Evolutionary conservation across 2,329 filamentous ascomycete genomes (phyloP).

Genomic region (Alternaria atra): DNA sequence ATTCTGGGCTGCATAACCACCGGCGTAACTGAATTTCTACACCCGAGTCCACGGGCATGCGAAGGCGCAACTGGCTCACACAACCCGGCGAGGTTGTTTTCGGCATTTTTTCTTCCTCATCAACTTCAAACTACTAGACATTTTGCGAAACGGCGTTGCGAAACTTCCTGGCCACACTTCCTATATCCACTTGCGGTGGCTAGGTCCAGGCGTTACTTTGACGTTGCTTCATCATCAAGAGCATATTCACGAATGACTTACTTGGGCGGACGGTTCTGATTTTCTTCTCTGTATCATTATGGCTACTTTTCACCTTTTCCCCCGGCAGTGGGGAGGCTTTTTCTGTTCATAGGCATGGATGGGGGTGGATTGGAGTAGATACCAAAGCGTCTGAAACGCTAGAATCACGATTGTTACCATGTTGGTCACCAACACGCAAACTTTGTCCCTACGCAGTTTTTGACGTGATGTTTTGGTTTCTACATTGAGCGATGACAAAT

Average conservation of each 20-base stretch:
- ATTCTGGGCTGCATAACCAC: conserved; percentile 46
- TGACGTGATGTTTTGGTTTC: neutral
- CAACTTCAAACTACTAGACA: conserved; percentile 29
- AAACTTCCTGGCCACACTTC: conserved; percentile 25
- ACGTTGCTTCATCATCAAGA: conserved; percentile 19
- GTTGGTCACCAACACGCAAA: conserved; percentile 10
- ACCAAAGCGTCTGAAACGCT: conserved; percentile 31
- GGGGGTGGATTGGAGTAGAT: conserved; percentile 25
- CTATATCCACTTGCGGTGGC: conserved; percentile 24
- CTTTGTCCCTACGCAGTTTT: neutral
- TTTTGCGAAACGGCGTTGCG: conserved; percentile 32
- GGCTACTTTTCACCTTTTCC: conserved; percentile 18
- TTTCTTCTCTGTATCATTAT: conserved; percentile 26
- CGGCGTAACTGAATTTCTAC: conserved; percentile 40
- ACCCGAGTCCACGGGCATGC: conserved; percentile 30
- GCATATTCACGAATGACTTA: conserved; percentile 30
- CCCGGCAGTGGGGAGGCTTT: conserved; percentile 3
- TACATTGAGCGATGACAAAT: neutral
- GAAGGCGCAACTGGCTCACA: conserved; percentile 44
- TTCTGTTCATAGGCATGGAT: conserved; percentile 14
- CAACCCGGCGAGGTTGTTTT: conserved; percentile 39
- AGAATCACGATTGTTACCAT: conserved; percentile 26
- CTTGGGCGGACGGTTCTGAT: conserved; percentile 26
- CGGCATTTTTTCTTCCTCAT: conserved; percentile 14
- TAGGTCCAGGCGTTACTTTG: conserved; percentile 17